Evolutionary conservation across 768 basidiomycete species (phyloP), one percentile per base, ranked within the genome.

Genomic region (Russula sp.): DNA sequence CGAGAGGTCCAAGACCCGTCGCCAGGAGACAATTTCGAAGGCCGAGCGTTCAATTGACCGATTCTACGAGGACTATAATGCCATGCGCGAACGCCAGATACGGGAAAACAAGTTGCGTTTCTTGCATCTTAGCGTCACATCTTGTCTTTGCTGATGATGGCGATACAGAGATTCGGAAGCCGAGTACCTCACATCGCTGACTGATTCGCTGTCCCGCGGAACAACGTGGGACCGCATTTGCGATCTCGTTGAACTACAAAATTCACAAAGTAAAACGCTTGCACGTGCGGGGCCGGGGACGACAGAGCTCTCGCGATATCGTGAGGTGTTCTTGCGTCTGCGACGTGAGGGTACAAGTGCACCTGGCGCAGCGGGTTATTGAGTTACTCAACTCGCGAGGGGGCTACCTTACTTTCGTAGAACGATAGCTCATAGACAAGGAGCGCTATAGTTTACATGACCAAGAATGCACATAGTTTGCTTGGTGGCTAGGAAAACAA

Each of bases 221-320:
- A 97, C 96, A 22, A 96, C 94, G 8, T 99, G 96, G 96, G 85
- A 93, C 68, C 88, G 97, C 41, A 96, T 99, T 70, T 88, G 87
- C 71, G 85, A 85, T 32, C 75, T 86, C 54, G 75, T 97, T 64
- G 92, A 95, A 67, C 80, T 99, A 41, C 85, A 96, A 73, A 98
- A 98, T 73, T 97, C 94, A 58, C 93, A 98, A 74, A 94, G 91
- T 79, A 99, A 98, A 79, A 98, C 94, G 5, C 79, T 93, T 68
- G 87, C 94, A 18, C 83, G 93, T 48, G 83, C 89, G 36, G 92
- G 92, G 14, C 77, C 90, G 11, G 89, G 89, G 7, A 93, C 94
- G 41, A 93, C 90, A 2, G 96, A 99, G 70, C 78, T 98, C 41
- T 76, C 85, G 47, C 80, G 96, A 62, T 91, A 90, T 80, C 96